A percentile compares a stretch with the other conserved stretches of the same genome.
Conservation (phyloP, 108 stramenopile genomes). For the Discostella stelligeroides region DNA sequence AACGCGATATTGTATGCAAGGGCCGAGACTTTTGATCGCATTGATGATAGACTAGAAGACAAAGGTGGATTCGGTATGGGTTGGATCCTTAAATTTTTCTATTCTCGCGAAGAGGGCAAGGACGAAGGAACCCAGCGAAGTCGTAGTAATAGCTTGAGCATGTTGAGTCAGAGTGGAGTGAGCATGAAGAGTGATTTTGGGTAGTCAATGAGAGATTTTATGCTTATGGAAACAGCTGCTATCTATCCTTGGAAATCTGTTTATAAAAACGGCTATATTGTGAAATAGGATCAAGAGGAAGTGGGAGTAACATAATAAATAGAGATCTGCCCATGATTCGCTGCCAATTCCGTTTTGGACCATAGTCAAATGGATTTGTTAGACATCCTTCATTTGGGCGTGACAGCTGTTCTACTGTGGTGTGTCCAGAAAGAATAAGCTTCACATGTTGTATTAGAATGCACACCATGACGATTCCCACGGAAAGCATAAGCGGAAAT, state of each 20-base stretch:
- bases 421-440: slow-evolving; percentile 28
- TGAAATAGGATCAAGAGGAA: slow-evolving; percentile 7
- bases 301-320: slow-evolving; percentile 19
- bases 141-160: slow-evolving; percentile 79
- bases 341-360: slow-evolving; percentile 28
- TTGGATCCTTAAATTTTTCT: slow-evolving; percentile 82
- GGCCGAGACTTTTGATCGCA: slow-evolving; percentile 80
- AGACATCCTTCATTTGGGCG: slow-evolving; percentile 7
- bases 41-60: slow-evolving; percentile 75
- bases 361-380: slow-evolving; percentile 42
- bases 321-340: slow-evolving; percentile 28
- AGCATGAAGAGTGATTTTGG: slow-evolving; percentile 34
- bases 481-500: slow-evolving; percentile 44
- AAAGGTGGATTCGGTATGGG: slow-evolving; percentile 80
- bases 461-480: slow-evolving; percentile 30
- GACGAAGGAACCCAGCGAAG: slow-evolving; percentile 55
- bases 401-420: slow-evolving; percentile 42
- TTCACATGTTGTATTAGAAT: slow-evolving; percentile 37
- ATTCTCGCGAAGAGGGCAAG: slow-evolving; percentile 48
- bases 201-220: not conserved
- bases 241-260: slow-evolving; percentile 11
- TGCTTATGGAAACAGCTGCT: not conserved
- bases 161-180: slow-evolving; percentile 49
- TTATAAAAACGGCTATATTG: not conserved
- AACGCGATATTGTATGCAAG: slow-evolving; percentile 74